Evolutionary conservation across 805 yeast genomes (phyloP).

Genomic region (Starmerella tilneyi): DNA sequence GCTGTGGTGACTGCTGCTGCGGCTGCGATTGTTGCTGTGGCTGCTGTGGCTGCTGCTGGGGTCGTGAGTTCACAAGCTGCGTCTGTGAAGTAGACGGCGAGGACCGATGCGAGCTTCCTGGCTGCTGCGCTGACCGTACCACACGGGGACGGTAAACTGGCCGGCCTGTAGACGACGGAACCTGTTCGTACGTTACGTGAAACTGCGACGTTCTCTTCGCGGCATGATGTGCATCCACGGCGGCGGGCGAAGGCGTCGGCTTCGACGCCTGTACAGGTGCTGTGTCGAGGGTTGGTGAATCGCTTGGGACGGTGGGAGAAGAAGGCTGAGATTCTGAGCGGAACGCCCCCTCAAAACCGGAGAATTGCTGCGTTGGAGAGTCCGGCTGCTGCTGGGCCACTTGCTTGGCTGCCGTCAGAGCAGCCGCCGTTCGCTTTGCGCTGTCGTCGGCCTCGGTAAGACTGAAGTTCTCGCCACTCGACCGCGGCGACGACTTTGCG

Average conservation of each 20-base stretch:
- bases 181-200: conserved; percentile 21
- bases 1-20: not conserved
- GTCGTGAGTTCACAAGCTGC: not conserved
- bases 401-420: conserved; percentile 17
- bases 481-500: conserved; percentile 10
- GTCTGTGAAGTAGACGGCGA: conserved; percentile 3
- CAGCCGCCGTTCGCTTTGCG: conserved; percentile 10
- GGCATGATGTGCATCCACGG: conserved; percentile 1
- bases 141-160: conserved; percentile 19
- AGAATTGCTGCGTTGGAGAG: conserved; percentile 13
- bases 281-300: conserved; percentile 7
- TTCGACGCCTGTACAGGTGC: not conserved
- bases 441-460: conserved; percentile 11
- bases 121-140: conserved; percentile 10
- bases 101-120: not conserved
- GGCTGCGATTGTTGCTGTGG: not conserved
- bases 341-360: conserved; percentile 21
- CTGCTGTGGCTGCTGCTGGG: not conserved
- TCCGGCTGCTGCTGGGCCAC: conserved; percentile 7
- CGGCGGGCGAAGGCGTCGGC: not conserved
- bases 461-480: conserved; percentile 15
- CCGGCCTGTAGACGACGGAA: conserved; percentile 16
- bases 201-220: conserved; percentile 12
- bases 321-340: conserved; percentile 15
- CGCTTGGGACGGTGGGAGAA: conserved; percentile 10